These are phyloP conservation scores for Rhizophagus clarus DNA, from an alignment of 192 early-diverging fungal genomes.

Conservation along the genomic window DNA sequence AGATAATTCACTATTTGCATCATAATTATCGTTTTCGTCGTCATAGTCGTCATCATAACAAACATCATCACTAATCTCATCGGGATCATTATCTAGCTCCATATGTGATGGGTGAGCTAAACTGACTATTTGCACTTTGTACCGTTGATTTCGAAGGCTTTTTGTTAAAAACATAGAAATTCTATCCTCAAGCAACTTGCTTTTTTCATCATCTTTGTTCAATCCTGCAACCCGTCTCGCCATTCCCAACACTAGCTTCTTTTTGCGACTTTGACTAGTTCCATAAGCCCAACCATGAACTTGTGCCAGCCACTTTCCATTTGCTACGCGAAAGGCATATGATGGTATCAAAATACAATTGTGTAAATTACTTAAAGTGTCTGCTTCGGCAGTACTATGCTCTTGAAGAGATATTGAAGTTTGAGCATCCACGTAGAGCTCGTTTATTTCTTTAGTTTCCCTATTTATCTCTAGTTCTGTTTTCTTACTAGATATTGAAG, in stretches of 20 bases:
- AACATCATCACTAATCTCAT: too few species aligned
- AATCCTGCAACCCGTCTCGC: conserved; percentile 43
- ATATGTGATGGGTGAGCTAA: conserved; percentile 40
- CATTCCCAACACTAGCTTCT: conserved; percentile 25
- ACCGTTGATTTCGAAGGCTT: conserved; percentile 47
- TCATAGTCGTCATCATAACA: conserved; percentile 31
- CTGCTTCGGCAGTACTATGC: background rate
- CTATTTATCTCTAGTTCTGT: background rate
- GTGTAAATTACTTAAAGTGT: background rate
- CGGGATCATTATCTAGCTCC: conserved; percentile 38
- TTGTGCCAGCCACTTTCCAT: background rate
- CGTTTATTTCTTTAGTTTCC: background rate
- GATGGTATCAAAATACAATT: conserved; percentile 29
- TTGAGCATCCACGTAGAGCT: background rate
- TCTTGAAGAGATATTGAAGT: background rate
- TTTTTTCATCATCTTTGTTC: conserved; percentile 41
- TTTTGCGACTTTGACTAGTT: conserved; percentile 41
- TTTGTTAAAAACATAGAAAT: conserved; percentile 55
- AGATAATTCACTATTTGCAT: conserved; percentile 11
- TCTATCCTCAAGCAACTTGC: conserved; percentile 41
- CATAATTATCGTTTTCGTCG: too few species aligned
- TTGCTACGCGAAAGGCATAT: conserved; percentile 18
- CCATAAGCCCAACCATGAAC: conserved; percentile 49
- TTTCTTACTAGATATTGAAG: background rate
- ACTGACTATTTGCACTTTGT: conserved; percentile 53